Conservation (phyloP, 2,329 filamentous ascomycete species). For the Nigrospora oryzae region DNA sequence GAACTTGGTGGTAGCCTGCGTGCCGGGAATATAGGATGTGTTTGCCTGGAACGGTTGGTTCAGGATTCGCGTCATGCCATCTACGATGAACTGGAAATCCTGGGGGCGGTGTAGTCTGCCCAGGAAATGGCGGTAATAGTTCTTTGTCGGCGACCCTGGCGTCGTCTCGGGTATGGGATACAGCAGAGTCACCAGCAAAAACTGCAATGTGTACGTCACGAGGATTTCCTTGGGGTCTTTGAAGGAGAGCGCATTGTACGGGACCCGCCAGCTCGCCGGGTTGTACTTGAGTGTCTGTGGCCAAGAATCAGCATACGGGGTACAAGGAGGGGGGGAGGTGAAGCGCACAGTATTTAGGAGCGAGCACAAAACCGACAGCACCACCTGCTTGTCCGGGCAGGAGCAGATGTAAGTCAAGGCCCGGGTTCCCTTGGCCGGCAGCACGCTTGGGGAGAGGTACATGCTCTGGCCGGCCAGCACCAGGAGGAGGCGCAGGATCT, state of each 20-base stretch:
- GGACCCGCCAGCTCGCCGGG: conserved; percentile 84
- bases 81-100: conserved; percentile 95
- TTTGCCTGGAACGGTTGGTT: conserved; percentile 90
- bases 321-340: neutral
- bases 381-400: conserved; percentile 82
- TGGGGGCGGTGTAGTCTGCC: conserved; percentile 85
- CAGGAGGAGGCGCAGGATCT: conserved; percentile 78
- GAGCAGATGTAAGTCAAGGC: conserved; percentile 85
- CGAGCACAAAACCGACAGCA: conserved; percentile 85
- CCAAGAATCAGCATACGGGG: neutral
- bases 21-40: conserved; percentile 74
- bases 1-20: conserved; percentile 72
- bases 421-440: conserved; percentile 76
- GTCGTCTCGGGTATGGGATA: conserved; percentile 80
- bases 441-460: conserved; percentile 73
- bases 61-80: conserved; percentile 86
- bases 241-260: conserved; percentile 87
- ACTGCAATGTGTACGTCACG: conserved; percentile 84
- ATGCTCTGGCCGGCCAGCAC: conserved; percentile 85
- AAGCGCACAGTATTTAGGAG: conserved; percentile 77
- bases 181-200: conserved; percentile 76
- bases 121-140: conserved; percentile 88
- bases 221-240: conserved; percentile 85
- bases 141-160: conserved; percentile 62
- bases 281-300: conserved; percentile 86